These are phyloP conservation scores for Alternaria brassicicola DNA, from an alignment of 2,329 filamentous ascomycete species.

Conservation along the genomic window DNA sequence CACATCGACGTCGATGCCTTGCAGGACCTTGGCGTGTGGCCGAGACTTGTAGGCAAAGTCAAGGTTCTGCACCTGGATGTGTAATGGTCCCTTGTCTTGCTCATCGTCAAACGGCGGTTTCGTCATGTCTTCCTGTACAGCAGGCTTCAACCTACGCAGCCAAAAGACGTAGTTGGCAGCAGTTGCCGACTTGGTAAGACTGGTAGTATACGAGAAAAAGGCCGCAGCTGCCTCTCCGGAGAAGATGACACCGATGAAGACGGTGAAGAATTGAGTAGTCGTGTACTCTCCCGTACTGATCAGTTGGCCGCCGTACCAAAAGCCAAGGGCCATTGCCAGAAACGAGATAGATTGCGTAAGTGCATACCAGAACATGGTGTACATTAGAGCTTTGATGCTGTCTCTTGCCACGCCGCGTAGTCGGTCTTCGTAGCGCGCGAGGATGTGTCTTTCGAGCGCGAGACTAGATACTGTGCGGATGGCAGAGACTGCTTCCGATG, in stretches of 20 bases:
- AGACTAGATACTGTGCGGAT: conserved; percentile 93
- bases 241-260: conserved; percentile 65
- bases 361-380: conserved; percentile 81
- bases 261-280: conserved; percentile 89
- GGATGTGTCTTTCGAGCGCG: conserved; percentile 83
- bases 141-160: conserved; percentile 48
- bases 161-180: conserved; percentile 66
- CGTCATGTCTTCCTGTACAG: conserved; percentile 46
- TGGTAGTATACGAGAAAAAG: conserved; percentile 91
- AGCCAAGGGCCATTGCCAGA: conserved; percentile 43
- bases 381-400: conserved; percentile 66
- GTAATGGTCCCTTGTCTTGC: conserved; percentile 40
- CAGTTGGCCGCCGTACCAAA: conserved; percentile 48
- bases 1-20: conserved; percentile 74
- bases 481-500: conserved; percentile 90
- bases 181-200: conserved; percentile 95
- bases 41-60: conserved; percentile 82
- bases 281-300: conserved; percentile 57
- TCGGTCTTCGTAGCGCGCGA: conserved; percentile 70
- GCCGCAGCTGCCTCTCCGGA: conserved; percentile 72
- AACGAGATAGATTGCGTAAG: conserved; percentile 77
- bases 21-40: conserved; percentile 78
- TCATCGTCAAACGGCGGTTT: conserved; percentile 42
- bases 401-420: conserved; percentile 61
- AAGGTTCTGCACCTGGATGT: conserved; percentile 63